These are phyloP conservation scores for Myxozyma nipponensis DNA, from an alignment of 805 yeast genomes.

Conservation along the genomic window DNA sequence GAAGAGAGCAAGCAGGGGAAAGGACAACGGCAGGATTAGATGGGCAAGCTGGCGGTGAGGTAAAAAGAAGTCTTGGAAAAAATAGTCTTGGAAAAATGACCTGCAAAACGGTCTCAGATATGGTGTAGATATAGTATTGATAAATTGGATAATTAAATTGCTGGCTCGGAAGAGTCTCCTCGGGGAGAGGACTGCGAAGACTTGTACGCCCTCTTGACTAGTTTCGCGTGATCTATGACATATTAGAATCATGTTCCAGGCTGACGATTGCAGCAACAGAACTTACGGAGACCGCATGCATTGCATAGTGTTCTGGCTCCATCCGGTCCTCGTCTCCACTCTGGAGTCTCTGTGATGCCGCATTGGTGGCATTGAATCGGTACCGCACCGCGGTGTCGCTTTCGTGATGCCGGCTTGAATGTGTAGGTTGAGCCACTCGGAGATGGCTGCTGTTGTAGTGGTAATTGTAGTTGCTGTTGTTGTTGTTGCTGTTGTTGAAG, in stretches of 20 bases:
- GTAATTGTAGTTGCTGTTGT: background rate
- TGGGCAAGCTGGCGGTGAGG: too few species aligned
- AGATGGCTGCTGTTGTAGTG: too few species aligned
- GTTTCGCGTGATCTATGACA: slow-evolving; percentile 51
- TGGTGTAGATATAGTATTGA: too few species aligned
- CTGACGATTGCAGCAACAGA: background rate
- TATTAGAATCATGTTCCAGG: background rate
- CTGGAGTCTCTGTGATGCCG: slow-evolving; percentile 55
- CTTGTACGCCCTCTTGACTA: slow-evolving; percentile 43
- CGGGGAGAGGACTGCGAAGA: too few species aligned
- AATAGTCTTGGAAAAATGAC: too few species aligned
- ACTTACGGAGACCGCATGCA: slow-evolving; percentile 62
- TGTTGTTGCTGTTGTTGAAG: background rate
- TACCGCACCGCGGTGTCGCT: slow-evolving; percentile 13
- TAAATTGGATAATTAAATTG: too few species aligned
- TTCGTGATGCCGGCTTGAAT: background rate
- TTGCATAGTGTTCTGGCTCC: slow-evolving; percentile 75
- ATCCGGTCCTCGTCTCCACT: slow-evolving; percentile 79
- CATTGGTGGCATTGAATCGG: slow-evolving; percentile 27
- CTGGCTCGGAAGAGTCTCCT: too few species aligned
- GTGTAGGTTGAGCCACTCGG: background rate
- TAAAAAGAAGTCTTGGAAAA: background rate
- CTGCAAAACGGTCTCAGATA: too few species aligned
- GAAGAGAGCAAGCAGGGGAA: too few species aligned
- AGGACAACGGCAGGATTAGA: too few species aligned